These are phyloP conservation scores for Pseudovirgaria hyperparasitica DNA, from an alignment of 2,329 filamentous ascomycete genomes.

Conservation along the genomic window DNA sequence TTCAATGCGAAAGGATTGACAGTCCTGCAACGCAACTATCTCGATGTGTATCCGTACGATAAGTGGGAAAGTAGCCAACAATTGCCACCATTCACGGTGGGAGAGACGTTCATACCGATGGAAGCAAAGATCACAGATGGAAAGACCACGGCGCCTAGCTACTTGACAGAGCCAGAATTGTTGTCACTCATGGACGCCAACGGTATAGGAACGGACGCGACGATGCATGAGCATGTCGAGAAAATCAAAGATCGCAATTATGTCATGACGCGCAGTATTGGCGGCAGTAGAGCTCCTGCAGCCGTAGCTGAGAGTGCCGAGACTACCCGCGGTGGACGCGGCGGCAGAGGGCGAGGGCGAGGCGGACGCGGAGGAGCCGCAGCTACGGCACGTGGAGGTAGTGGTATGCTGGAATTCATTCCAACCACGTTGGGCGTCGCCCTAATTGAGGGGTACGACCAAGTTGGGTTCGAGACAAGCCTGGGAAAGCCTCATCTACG, in stretches of 20 bases:
- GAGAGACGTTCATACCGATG: slow-evolving; percentile 74
- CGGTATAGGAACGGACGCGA: slow-evolving; percentile 94
- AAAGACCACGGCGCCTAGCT: slow-evolving; percentile 73
- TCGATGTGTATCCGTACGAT: slow-evolving; percentile 92
- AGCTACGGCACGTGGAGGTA: slow-evolving; percentile 30
- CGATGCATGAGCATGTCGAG: slow-evolving; percentile 96
- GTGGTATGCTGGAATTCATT: slow-evolving; percentile 70
- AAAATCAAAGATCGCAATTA: slow-evolving; percentile 90
- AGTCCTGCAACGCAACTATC: slow-evolving; percentile 80
- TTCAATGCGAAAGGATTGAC: slow-evolving; percentile 76
- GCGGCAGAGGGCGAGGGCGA: slow-evolving; percentile 21
- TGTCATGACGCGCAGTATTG: slow-evolving; percentile 51
- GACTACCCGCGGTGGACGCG: slow-evolving; percentile 29
- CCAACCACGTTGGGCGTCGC: slow-evolving; percentile 86
- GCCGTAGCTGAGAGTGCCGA: slow-evolving; percentile 19
- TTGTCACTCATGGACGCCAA: slow-evolving; percentile 98
- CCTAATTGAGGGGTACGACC: slow-evolving; percentile 86
- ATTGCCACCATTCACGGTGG: slow-evolving; percentile 64
- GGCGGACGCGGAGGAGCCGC: slow-evolving; percentile 35
- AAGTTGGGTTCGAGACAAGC: slow-evolving; percentile 84
- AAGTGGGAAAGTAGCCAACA: slow-evolving; percentile 85
- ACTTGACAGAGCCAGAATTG: slow-evolving; percentile 88
- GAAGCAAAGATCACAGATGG: slow-evolving; percentile 85
- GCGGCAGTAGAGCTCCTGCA: slow-evolving; percentile 19
- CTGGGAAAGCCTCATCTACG: slow-evolving; percentile 90